phyloP scores from a whole-genome alignment of 331 rosid genomes.

The Malus hybrid region DNA sequence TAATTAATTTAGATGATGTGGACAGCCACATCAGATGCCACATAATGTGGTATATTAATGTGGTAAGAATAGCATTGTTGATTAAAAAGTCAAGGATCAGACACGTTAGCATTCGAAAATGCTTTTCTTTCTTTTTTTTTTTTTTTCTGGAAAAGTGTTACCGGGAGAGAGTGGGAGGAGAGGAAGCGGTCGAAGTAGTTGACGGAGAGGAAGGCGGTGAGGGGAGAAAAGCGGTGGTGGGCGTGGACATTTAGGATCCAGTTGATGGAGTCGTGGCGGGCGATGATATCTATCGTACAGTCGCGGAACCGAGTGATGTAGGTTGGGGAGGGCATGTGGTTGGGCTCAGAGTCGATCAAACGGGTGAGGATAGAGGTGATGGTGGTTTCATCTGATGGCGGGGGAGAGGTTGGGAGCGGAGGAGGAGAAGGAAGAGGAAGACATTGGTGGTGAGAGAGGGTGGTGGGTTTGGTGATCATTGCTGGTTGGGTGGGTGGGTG shows the following conservation, averaged over 20 bases:
- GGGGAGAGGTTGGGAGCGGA: not conserved
- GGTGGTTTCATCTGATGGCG: slow-evolving; percentile 12
- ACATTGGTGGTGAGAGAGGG: not conserved
- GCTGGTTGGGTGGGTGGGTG: not conserved
- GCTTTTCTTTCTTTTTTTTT: no score
- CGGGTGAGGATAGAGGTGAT: not conserved
- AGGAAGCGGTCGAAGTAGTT: slow-evolving; percentile 76
- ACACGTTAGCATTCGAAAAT: not conserved
- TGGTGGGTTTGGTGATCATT: not conserved
- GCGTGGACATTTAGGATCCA: slow-evolving; percentile 76
- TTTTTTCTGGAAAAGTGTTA: not conserved
- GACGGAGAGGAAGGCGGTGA: slow-evolving; percentile 65
- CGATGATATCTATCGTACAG: slow-evolving; percentile 30
- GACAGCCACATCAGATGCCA: no score
- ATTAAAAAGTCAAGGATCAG: not conserved
- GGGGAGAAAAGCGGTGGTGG: slow-evolving; percentile 37
- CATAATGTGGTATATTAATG: no score
- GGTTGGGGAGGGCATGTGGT: slow-evolving; percentile 32
- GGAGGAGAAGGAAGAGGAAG: not conserved
- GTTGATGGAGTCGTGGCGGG: slow-evolving; percentile 56
- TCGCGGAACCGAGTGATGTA: slow-evolving; percentile 38
- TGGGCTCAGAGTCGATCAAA: slow-evolving; percentile 33
- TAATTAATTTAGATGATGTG: no score
- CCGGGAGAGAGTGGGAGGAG: slow-evolving; percentile 46
- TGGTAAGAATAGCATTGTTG: no score